Conservation (phyloP, 2,329 filamentous ascomycete species). For the Conoideocrella luteorostrata region DNA sequence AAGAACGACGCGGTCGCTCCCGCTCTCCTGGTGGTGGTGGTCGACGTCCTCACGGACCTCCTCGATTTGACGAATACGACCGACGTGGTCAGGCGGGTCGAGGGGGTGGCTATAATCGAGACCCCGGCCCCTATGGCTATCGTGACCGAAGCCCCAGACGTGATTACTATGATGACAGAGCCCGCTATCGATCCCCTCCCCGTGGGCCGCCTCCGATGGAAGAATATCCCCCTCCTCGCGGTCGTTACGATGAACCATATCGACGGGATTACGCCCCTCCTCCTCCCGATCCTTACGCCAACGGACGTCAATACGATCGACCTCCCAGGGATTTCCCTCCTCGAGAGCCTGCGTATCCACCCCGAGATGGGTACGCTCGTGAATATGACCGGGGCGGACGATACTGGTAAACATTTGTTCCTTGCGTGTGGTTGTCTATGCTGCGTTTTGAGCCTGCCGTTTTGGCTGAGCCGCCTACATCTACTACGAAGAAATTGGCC, state of each 20-base stretch:
- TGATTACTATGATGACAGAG: constrained; percentile 82
- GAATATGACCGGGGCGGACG: constrained; percentile 45
- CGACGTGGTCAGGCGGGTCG: constrained; percentile 69
- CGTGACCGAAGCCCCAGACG: constrained; percentile 81
- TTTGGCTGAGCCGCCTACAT: constrained; percentile 3
- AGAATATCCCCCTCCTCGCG: constrained; percentile 66
- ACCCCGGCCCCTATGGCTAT: constrained; percentile 63
- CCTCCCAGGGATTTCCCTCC: constrained; percentile 47
- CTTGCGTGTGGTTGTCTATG: constrained; percentile 5
- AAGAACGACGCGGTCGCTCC: constrained; percentile 64
- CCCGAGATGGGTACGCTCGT: constrained; percentile 35
- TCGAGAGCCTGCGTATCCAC: constrained; percentile 31
- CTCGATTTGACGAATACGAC: constrained; percentile 68
- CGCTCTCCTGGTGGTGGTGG: constrained; percentile 55
- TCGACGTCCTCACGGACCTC: constrained; percentile 57
- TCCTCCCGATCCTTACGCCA: constrained; percentile 56
- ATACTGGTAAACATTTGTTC: constrained; percentile 40
- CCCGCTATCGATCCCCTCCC: constrained; percentile 74
- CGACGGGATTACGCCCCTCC: constrained; percentile 61
- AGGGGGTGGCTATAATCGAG: constrained; percentile 61
- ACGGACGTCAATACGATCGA: constrained; percentile 51
- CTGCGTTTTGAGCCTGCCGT: constrained; percentile 1
- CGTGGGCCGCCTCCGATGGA: constrained; percentile 60
- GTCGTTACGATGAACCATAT: constrained; percentile 73
- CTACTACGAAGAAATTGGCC: constrained; percentile 22